A percentile compares a stretch with the other conserved stretches of the same genome.
Conservation (phyloP, 2,329 filamentous ascomycete species). For the Sporothrix schenckii region DNA sequence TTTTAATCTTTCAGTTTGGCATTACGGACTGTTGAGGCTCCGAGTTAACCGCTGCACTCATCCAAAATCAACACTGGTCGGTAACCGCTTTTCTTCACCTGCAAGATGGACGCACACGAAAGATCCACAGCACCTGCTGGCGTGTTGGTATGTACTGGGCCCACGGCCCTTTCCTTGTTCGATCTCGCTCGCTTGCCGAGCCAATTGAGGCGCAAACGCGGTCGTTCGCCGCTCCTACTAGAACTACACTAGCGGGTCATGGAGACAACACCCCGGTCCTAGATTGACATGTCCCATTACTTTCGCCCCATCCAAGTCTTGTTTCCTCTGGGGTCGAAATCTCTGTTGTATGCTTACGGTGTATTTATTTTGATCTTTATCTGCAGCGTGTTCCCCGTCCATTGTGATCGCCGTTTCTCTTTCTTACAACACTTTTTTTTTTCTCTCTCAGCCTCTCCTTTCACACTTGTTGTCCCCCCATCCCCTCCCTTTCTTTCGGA, state of each 20-base stretch:
- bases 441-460: background rate
- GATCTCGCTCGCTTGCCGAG: conserved; percentile 2
- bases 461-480: background rate
- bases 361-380: conserved; percentile 11
- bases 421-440: background rate
- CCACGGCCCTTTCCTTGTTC: background rate
- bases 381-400: background rate
- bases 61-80: no score
- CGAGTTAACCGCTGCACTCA: no score
- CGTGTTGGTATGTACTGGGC: background rate
- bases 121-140: background rate
- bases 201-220: background rate
- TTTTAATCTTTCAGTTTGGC: background rate
- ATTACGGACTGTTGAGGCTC: background rate
- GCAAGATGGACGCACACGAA: background rate
- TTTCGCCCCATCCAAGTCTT: conserved; percentile 11
- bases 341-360: background rate
- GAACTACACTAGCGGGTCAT: conserved; percentile 19
- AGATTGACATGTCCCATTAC: conserved; percentile 16
- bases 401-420: background rate
- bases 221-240: conserved; percentile 18
- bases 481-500: background rate
- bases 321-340: conserved; percentile 1
- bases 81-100: no score
- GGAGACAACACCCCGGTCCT: conserved; percentile 10